Evolutionary conservation across 2,329 filamentous ascomycete species (phyloP), one percentile per base, ranked within the genome.

Genomic region (Sclerotinia nivalis): DNA sequence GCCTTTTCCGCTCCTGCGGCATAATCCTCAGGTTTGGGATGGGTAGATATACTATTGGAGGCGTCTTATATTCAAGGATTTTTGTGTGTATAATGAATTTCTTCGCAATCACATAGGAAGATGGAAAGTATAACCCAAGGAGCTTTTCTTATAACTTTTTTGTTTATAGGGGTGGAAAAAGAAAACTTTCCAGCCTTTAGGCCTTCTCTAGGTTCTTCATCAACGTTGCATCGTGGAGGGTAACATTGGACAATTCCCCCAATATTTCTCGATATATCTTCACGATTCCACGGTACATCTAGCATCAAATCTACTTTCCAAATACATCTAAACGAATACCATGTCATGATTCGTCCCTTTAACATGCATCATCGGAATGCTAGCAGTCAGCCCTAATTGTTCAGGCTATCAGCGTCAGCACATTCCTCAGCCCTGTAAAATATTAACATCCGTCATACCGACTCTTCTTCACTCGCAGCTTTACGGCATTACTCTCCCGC

Each of bases 351-450:
- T 52, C 34, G 61, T 40, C n/a, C n/a, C n/a, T 52, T 64, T 31
- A 10, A 50, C 43, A 60, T 58, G 37, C 54, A 31, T 52, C 18
- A 25, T 65, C 34, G 12, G 8, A 20, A 31, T 68, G 55, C 37
- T 54, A 34, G 64, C 70, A 54, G 68, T 73, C 71, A 72, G 71
- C 71, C 71, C 70, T 72, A 72, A 70, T 70, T 40, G 18, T 49
- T 20, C 43, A 45, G 49, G 9, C 37, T 52, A 34, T 47, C 50
- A 66, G 50, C 25, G 45, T 61, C 66, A 61, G 55, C 55, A 60
- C 40, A 52, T 22, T 62, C 25, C 40, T 68, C 66, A 68, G 66
- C 66, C 66, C 66, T 68, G 66, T 52, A 43, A 43, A 40, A 40
- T 50, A 40, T 28, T 28, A 50, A 52, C 34, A 64, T 9, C 20